These are phyloP conservation scores for Solanum hybrid DNA, from an alignment of 305 asterid species.

Conservation along the genomic window DNA sequence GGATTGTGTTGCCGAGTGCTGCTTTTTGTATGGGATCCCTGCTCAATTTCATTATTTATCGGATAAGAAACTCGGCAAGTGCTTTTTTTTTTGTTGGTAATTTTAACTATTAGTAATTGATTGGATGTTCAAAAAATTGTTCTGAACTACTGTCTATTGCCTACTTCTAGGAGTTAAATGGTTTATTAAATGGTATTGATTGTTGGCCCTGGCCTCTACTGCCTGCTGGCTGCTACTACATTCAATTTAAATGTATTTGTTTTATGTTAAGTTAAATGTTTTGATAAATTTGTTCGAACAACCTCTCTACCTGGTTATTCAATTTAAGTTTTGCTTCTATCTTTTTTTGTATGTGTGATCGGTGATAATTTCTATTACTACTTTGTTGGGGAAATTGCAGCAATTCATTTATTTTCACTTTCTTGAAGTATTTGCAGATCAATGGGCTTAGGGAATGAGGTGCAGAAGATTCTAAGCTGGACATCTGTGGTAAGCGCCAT, in stretches of 20 bases:
- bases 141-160: background rate
- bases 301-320: background rate
- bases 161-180: background rate
- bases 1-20: background rate
- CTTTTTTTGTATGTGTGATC: background rate
- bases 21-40: background rate
- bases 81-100: too few species aligned
- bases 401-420: background rate
- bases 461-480: slow-evolving; percentile 33
- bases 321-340: background rate
- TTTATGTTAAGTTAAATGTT: background rate
- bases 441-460: slow-evolving; percentile 42
- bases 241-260: background rate
- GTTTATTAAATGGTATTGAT: background rate
- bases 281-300: background rate
- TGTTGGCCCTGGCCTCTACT: background rate
- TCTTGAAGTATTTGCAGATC: slow-evolving; percentile 29
- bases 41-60: background rate
- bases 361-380: background rate
- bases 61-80: background rate
- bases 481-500: slow-evolving; percentile 43
- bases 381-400: background rate
- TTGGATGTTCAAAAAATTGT: background rate
- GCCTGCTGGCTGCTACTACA: background rate
- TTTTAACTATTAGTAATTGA: background rate